Evolutionary conservation across 2,329 filamentous ascomycete genomes (phyloP).

Genomic region (Phialophora verrucosa): DNA sequence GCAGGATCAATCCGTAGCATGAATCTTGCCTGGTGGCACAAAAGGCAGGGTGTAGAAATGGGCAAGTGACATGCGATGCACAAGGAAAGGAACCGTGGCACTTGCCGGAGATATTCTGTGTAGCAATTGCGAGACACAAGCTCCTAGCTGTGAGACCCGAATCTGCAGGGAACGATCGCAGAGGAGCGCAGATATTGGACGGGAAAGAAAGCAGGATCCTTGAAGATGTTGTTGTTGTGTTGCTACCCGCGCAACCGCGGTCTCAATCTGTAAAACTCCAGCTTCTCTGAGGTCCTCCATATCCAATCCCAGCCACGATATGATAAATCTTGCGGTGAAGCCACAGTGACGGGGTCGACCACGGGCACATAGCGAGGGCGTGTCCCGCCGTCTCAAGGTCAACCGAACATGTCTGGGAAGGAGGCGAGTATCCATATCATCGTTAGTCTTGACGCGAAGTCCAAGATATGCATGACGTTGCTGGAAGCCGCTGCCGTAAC

Average conservation of each 20-base stretch:
- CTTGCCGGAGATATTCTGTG: constrained; percentile 9
- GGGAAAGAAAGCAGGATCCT: background rate
- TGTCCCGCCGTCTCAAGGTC: background rate
- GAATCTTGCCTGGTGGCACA: background rate
- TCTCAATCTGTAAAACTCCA: background rate
- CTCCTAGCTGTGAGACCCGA: background rate
- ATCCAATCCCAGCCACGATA: background rate
- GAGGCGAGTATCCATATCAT: background rate
- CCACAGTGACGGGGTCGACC: background rate
- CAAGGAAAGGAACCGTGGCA: constrained; percentile 10
- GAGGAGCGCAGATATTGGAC: background rate
- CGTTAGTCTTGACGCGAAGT: background rate
- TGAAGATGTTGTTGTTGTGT: background rate
- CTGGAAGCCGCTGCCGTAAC: background rate
- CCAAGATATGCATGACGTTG: background rate
- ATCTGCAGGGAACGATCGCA: background rate
- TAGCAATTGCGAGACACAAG: background rate
- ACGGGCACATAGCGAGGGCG: background rate
- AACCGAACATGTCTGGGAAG: background rate
- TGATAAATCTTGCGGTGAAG: background rate
- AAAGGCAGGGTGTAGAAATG: background rate
- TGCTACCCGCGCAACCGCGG: background rate
- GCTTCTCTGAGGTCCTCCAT: background rate
- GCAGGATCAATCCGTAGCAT: background rate
- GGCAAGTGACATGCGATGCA: background rate